These are phyloP conservation scores for Camellia sinensis DNA, from an alignment of 148 eudicot species.

Conservation along the genomic window DNA sequence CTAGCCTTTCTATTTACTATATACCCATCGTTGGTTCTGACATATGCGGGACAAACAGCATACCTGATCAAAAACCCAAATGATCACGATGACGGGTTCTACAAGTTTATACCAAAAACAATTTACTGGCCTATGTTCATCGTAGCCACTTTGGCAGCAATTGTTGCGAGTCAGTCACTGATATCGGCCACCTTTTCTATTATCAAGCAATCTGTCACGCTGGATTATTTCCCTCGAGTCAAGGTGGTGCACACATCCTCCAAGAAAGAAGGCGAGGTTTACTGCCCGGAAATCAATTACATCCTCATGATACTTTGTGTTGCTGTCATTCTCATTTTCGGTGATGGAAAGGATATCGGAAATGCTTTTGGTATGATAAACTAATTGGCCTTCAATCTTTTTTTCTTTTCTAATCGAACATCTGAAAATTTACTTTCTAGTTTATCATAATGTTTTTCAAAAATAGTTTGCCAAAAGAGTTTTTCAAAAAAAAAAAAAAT, in stretches of 20 bases:
- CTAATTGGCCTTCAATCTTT: background rate
- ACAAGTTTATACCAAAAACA: conserved; percentile 55
- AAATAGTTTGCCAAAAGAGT: background rate
- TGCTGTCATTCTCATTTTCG: conserved; percentile 58
- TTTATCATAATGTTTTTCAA: background rate
- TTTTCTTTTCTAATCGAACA: background rate
- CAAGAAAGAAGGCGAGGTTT: conserved; percentile 67
- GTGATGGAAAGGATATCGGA: conserved; percentile 62
- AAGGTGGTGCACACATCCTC: conserved; percentile 74
- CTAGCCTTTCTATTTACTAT: conserved; percentile 53
- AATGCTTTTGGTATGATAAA: conserved; percentile 75
- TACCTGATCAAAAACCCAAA: conserved; percentile 62
- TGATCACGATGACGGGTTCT: conserved; percentile 51
- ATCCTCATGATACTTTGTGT: conserved; percentile 70
- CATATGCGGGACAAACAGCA: conserved; percentile 82
- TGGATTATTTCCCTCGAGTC: conserved; percentile 71
- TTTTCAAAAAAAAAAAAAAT: too few relatives aligned
- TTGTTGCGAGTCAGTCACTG: conserved; percentile 64
- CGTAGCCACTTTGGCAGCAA: conserved; percentile 54
- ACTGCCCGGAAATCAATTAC: conserved; percentile 70
- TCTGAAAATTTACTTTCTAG: background rate
- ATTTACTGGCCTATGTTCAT: conserved; percentile 80
- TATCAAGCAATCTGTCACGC: conserved; percentile 51
- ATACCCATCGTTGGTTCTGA: conserved; percentile 62
- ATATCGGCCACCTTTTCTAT: conserved; percentile 62